These are phyloP conservation scores for Stachybotrys elegans DNA, from an alignment of 2,329 filamentous ascomycete species.

Conservation along the genomic window DNA sequence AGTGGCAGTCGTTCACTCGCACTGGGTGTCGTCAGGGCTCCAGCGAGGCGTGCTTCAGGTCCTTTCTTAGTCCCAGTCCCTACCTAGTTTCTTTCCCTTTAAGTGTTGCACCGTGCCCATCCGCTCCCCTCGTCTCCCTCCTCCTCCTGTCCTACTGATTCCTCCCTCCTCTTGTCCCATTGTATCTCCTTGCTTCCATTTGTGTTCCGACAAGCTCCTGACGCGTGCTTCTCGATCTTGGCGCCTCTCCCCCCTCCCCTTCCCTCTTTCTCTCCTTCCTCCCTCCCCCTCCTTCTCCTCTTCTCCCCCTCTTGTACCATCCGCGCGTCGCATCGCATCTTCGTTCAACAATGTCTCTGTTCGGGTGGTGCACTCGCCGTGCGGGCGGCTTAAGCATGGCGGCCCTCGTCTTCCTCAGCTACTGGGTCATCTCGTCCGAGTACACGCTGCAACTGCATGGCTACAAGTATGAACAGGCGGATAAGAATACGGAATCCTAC, in stretches of 20 bases:
- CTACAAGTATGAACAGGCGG: slow-evolving; percentile 37
- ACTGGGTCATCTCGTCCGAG: slow-evolving; percentile 51
- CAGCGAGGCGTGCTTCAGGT: too few species aligned
- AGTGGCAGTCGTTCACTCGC: too few species aligned
- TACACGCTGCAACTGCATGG: slow-evolving; percentile 35
- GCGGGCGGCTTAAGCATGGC: slow-evolving; percentile 52
- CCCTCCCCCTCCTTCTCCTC: background rate
- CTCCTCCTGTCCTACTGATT: slow-evolving; percentile 2
- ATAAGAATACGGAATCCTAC: slow-evolving; percentile 24
- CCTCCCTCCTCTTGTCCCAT: background rate
- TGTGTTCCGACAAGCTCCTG: too few species aligned
- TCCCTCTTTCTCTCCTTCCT: background rate
- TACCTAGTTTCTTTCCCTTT: slow-evolving; percentile 1
- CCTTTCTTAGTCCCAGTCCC: slow-evolving; percentile 5
- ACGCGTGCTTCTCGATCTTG: too few species aligned
- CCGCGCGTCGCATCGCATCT: background rate
- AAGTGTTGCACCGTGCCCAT: background rate
- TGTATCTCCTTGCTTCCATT: background rate
- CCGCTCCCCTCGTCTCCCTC: background rate
- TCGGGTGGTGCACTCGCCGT: slow-evolving; percentile 49
- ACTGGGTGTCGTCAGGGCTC: too few species aligned
- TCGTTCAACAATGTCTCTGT: slow-evolving; percentile 40
- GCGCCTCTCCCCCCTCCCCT: too few species aligned
- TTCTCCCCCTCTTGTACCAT: too few species aligned
- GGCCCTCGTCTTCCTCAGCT: slow-evolving; percentile 41